These are phyloP conservation scores for Cutaneotrichosporon spelunceum DNA, from an alignment of 1,284 basidiomycete species.

Conservation along the genomic window DNA sequence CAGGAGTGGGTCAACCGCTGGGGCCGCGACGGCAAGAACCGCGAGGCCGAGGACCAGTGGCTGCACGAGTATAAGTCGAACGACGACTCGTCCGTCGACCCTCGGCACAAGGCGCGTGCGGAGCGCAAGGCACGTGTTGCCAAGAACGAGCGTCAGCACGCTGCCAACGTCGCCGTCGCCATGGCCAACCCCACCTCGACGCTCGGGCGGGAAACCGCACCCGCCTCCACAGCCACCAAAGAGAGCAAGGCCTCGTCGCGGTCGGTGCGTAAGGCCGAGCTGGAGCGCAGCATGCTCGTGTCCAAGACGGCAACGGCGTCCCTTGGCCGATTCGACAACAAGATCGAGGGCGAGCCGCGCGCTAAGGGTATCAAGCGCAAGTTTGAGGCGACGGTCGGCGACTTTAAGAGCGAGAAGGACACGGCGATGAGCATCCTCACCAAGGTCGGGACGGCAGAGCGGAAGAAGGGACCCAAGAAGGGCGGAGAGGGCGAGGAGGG, in stretches of 20 bases:
- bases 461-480: slow-evolving; percentile 55
- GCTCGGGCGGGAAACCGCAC: slow-evolving; percentile 19
- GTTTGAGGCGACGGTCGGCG: slow-evolving; percentile 56
- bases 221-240: slow-evolving; percentile 19
- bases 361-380: slow-evolving; percentile 85
- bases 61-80: slow-evolving; percentile 82
- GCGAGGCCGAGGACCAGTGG: slow-evolving; percentile 84
- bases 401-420: slow-evolving; percentile 64
- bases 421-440: slow-evolving; percentile 70
- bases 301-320: slow-evolving; percentile 84
- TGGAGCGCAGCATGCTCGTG: slow-evolving; percentile 73
- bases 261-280: slow-evolving; percentile 64
- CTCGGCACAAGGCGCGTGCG: slow-evolving; percentile 73
- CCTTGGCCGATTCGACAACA: slow-evolving; percentile 85
- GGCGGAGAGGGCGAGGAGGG: slow-evolving; percentile 53
- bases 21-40: slow-evolving; percentile 90
- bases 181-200: slow-evolving; percentile 24
- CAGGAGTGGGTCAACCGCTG: slow-evolving; percentile 91
- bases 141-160: slow-evolving; percentile 64
- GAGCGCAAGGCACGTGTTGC: slow-evolving; percentile 63
- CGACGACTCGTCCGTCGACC: slow-evolving; percentile 70
- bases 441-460: slow-evolving; percentile 65
- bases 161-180: slow-evolving; percentile 73
- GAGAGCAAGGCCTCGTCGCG: slow-evolving; percentile 44
- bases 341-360: slow-evolving; percentile 86